Conservation (phyloP, 225 moss, liverwort and hornwort species). For the Takakia lepidozioides region DNA sequence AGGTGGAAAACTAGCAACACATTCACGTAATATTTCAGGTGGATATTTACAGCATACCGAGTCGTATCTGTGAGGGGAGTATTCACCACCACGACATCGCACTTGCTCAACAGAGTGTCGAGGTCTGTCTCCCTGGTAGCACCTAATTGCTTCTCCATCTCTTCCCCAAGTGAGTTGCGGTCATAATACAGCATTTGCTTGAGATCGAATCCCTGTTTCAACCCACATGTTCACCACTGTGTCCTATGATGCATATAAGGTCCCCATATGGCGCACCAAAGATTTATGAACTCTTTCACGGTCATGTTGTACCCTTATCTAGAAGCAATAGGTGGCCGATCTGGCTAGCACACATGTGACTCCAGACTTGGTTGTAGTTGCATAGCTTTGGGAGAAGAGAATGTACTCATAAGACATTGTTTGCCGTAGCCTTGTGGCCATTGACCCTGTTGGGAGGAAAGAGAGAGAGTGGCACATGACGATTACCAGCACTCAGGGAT, state of each 20-base stretch:
- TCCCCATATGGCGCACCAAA: no score
- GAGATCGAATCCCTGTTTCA: conserved; percentile 29
- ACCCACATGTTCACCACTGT: no score
- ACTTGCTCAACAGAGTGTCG: conserved; percentile 29
- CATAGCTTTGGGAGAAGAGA: no score
- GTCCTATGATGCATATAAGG: no score
- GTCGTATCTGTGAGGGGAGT: conserved; percentile 38
- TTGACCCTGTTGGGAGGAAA: background rate
- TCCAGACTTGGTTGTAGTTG: no score
- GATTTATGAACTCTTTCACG: no score
- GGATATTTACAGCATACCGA: background rate
- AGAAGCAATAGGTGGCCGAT: background rate
- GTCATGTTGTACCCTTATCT: no score
- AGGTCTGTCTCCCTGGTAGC: conserved; percentile 30
- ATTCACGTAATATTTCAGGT: conserved; percentile 11
- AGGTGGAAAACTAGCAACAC: background rate
- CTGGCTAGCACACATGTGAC: no score
- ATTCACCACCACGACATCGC: conserved; percentile 53
- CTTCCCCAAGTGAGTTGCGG: conserved; percentile 21
- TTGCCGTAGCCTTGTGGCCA: no score
- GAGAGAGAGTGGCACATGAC: background rate
- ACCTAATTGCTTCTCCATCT: conserved; percentile 25
- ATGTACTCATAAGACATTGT: no score
- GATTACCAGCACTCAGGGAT: no score
- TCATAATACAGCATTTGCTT: conserved; percentile 56